Evolutionary conservation across 106 monocot genomes (phyloP), one percentile per base, ranked within the genome.

Genomic region (Dendrobium officinale): DNA sequence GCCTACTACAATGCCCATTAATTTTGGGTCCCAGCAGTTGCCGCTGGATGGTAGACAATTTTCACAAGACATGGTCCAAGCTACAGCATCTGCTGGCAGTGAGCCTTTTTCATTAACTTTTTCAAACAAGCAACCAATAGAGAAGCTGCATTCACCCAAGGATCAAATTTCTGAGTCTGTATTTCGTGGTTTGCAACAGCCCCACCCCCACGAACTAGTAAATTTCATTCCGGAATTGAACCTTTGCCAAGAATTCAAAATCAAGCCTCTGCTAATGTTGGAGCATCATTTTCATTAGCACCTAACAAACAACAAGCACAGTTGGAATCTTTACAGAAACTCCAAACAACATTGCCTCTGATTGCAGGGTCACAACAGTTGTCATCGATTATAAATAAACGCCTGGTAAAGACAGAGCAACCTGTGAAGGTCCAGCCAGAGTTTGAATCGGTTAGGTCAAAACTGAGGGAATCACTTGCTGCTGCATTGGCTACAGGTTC

Each of bases 401-500:
- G 84, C 0, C 74, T 76, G 24, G 42, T 79, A 80, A 87, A 81
- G 31, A 40, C 79, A n/a, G 83, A 80, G 40, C 42, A 54, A 77
- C 77, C 82, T 73, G 56, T 73, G 5, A 90, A 90, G 80, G 80
- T 48, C 47, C 82, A 84, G 70, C 78, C 51, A 1, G 89, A 90
- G 64, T 87, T 87, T 85, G 92, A 90, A 82, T 81, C 81, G 29
- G 90, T 95, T 42, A 95, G 95, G 55, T 84, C 86, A 64, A 95
- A 95, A 74, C 80, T 95, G 58, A 86, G 92, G 75, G 92, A 90
- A 67, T 95, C 95, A 11, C 82, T 95, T 72, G 55, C 84, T 82
- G 44, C 88, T 81, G 77, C 95, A 41, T 83, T 99, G 61, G 75
- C 82, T 47, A 55, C 90, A 72, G 88, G 68, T 67, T 80, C 76